phyloP scores from a whole-genome alignment of 2,329 filamentous ascomycete species.

The Fusarium coffeatum region DNA sequence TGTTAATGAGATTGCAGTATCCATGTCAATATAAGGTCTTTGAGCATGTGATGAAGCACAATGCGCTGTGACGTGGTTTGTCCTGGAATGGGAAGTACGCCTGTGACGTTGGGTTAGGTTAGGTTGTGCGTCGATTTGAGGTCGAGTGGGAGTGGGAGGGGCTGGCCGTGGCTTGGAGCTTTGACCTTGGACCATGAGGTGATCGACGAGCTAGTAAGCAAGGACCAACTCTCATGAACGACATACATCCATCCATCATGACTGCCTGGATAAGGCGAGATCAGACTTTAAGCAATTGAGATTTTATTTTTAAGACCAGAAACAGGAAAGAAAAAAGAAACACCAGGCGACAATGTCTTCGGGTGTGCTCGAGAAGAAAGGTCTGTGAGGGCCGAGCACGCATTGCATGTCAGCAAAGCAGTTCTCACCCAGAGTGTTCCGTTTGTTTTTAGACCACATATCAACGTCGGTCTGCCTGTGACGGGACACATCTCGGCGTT shows the following conservation, averaged over 20 bases:
- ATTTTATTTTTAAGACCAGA: not conserved
- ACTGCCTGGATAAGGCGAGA: not conserved
- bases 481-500: conserved; percentile 18
- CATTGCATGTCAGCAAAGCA: conserved; percentile 2
- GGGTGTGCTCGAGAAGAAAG: not conserved
- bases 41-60: not conserved
- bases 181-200: conserved; percentile 23
- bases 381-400: not conserved
- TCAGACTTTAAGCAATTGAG: not conserved
- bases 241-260: conserved; percentile 19
- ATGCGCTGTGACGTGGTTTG: conserved; percentile 1
- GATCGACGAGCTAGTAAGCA: conserved; percentile 24
- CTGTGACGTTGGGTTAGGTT: not conserved
- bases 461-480: conserved; percentile 8
- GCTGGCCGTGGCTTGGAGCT: conserved; percentile 35
- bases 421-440: conserved; percentile 3
- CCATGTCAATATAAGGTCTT: not conserved
- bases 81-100: conserved; percentile 2
- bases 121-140: not conserved
- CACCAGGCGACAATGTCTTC: too few species aligned
- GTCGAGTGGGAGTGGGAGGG: conserved; percentile 1
- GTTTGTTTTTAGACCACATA: conserved; percentile 10
- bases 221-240: conserved; percentile 14
- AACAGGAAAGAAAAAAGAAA: not conserved
- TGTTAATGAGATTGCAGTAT: not conserved